Conservation (phyloP, 192 early-diverging fungal genomes). For the Coemansia sp. region DNA sequence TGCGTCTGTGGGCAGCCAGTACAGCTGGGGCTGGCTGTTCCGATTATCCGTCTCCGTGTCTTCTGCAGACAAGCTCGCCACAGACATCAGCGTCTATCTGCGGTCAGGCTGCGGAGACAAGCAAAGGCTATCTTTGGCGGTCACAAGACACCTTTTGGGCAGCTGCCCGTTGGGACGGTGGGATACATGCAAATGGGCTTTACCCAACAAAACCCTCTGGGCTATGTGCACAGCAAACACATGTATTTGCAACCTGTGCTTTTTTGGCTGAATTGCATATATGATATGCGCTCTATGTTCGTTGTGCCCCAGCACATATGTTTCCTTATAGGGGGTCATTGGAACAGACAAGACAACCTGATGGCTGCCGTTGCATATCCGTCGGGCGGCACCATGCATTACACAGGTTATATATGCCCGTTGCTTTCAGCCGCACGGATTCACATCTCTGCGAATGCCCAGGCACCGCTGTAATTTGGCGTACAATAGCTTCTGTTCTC, state of each 20-base stretch:
- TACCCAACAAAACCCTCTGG: neutral
- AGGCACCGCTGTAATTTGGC: neutral
- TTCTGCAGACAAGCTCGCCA: neutral
- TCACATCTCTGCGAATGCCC: neutral
- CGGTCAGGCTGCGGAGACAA: conserved; percentile 1
- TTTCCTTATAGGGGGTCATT: neutral
- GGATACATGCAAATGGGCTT: neutral
- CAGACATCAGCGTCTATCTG: neutral
- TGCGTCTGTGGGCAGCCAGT: neutral
- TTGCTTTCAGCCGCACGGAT: neutral
- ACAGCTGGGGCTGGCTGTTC: neutral
- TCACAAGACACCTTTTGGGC: neutral
- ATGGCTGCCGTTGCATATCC: too few species aligned
- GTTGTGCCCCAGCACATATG: neutral
- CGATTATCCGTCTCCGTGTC: neutral
- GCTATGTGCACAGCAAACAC: neutral
- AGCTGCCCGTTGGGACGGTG: neutral
- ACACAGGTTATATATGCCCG: neutral
- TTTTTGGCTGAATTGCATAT: neutral
- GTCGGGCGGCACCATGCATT: neutral
- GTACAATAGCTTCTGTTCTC: neutral
- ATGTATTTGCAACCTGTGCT: neutral
- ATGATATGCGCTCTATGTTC: neutral
- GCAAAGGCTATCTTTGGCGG: conserved; percentile 1
- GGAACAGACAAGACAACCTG: neutral